Conservation (phyloP, 1,139 yeast genomes). For the Blastobotrys capitulatus region DNA sequence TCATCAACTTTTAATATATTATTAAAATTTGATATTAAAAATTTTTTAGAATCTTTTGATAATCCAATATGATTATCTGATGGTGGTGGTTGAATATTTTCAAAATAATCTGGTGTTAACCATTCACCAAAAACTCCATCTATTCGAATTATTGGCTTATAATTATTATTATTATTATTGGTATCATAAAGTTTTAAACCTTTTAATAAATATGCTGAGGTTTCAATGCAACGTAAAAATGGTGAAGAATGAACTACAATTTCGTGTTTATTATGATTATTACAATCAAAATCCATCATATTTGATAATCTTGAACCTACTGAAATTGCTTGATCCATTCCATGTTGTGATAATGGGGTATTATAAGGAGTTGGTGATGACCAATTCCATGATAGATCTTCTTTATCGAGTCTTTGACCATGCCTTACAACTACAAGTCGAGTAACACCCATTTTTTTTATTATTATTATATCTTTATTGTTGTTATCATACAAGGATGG, state of each 20-base stretch:
- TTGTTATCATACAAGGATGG: too few species aligned
- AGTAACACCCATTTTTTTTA: not conserved
- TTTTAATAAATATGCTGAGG: conserved; percentile 30
- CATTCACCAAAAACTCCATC: conserved; percentile 38
- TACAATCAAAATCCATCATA: conserved; percentile 15
- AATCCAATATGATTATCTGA: conserved; percentile 31
- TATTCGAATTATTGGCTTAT: conserved; percentile 25
- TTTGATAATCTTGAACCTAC: conserved; percentile 17
- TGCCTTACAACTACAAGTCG: conserved; percentile 32
- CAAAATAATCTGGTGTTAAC: conserved; percentile 37
- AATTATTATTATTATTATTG: too few species aligned
- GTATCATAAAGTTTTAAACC: conserved; percentile 13
- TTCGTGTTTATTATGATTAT: too few species aligned
- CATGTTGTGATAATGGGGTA: conserved; percentile 33
- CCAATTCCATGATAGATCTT: conserved; percentile 29
- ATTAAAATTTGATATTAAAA: not conserved
- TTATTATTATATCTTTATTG: too few species aligned
- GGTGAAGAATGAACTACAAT: conserved; percentile 35
- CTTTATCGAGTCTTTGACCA: conserved; percentile 32
- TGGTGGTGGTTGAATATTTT: conserved; percentile 34
- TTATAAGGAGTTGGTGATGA: conserved; percentile 36
- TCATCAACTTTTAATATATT: conserved; percentile 12
- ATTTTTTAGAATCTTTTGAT: conserved; percentile 22
- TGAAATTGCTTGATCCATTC: conserved; percentile 27
- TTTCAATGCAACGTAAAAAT: conserved; percentile 37